Evolutionary conservation across 192 early-diverging fungal species (phyloP).

Genomic region (Rhizophagus sp.): DNA sequence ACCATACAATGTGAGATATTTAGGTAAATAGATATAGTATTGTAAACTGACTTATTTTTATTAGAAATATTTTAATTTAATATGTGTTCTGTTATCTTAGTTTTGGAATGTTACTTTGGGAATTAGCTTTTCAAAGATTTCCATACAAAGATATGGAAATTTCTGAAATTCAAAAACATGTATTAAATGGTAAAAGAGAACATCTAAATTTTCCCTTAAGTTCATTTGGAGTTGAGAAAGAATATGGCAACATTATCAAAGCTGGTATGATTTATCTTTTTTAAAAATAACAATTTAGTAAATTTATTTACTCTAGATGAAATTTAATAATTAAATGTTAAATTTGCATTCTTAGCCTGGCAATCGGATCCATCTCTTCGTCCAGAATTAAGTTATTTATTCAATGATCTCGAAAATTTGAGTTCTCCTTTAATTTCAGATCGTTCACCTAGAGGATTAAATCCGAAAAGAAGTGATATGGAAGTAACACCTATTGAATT

Average conservation of each 20-base stretch:
- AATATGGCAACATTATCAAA: not conserved
- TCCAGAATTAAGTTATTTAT: too few relatives aligned
- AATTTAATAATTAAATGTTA: too few relatives aligned
- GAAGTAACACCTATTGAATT: not conserved
- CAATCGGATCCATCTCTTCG: too few relatives aligned
- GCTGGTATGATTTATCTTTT: not conserved
- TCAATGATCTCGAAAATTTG: too few relatives aligned
- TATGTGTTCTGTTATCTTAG: not conserved
- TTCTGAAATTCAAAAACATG: not conserved
- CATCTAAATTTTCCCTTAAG: not conserved
- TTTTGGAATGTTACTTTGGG: conserved; percentile 16
- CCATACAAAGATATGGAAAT: not conserved
- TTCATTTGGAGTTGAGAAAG: not conserved
- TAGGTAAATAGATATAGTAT: too few relatives aligned
- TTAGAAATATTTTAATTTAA: not conserved
- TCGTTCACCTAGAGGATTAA: too few relatives aligned
- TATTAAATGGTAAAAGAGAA: not conserved
- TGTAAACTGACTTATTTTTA: not conserved
- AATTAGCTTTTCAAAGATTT: not conserved
- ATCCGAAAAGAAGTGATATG: not conserved
- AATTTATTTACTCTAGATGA: not conserved
- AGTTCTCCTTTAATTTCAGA: too few relatives aligned
- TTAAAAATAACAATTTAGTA: not conserved
- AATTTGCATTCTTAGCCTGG: too few relatives aligned
- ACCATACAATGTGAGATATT: too few relatives aligned